Base-by-base conservation (phyloP, 2,329 filamentous ascomycete species). In the Fusarium paranaense region DNA sequence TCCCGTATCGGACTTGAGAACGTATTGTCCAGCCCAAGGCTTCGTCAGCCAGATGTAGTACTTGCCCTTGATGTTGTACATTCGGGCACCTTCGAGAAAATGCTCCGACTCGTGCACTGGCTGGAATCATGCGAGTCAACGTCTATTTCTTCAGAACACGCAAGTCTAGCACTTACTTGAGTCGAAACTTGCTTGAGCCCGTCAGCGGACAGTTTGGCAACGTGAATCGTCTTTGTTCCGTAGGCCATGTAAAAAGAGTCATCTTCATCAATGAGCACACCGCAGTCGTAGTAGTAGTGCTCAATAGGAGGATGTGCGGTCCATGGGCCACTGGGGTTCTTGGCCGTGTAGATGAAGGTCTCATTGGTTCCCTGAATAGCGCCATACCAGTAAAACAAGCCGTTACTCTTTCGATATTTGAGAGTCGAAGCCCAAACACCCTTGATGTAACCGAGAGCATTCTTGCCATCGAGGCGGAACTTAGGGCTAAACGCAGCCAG, bases 181-280 rank as follows among this genome's bases (percentile, higher is more conserved):
- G 82, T 82, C 54, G 81, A 83, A 16, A 86, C 84, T 62, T 88
- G 79, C 42, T 80, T 81, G 1, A 87, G 78, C 0, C 86, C 87
- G 65, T 90, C 86, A 0, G 78, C 69, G 18, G 84, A 85, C 1
- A 91, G 82, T 74, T 89, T 83, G 0, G 89, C 86, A 3, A 91
- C 83, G 16, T 73, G 81, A 65, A 91, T 85, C 0, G 85, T 80
- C 0, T 81, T 85, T 66, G 81, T 85, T 27, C 88, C 89, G 72
- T 90, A 91, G 0, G 86, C 84, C 79, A 91, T 85, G 50, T 90
- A 91, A 81, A 90, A 87, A 1, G 85, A 87, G 69, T 89, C 88
- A 37, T 90, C 85, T 38, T 89, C 86, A 35, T 88, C 83, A 33
- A 91, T 85, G 10, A 90, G 80, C 2, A 91, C 76, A 0, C 89